These are phyloP conservation scores for Tetracladium marchalianum DNA, from an alignment of 495 filamentous ascomycete genomes.

Conservation along the genomic window DNA sequence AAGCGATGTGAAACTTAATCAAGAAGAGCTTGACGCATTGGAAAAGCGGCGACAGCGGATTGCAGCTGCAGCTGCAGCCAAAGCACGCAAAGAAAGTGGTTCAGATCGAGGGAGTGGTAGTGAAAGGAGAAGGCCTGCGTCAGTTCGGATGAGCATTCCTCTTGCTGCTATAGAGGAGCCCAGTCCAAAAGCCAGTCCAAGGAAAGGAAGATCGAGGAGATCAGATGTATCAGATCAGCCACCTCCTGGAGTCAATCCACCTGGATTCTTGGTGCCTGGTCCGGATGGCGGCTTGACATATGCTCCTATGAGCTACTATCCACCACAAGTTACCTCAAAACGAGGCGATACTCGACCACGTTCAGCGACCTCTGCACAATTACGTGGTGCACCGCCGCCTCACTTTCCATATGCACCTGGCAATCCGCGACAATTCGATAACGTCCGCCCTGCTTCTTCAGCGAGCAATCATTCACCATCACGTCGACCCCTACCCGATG, in stretches of 20 bases:
- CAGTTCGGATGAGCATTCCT: conserved; percentile 13
- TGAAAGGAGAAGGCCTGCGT: conserved; percentile 13
- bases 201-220: conserved; percentile 14
- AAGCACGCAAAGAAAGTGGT: conserved; percentile 11
- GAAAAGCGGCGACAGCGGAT: conserved; percentile 52
- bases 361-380: conserved; percentile 17
- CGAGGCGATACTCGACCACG: conserved; percentile 18
- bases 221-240: conserved; percentile 5
- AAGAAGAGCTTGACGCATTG: conserved; percentile 65
- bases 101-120: conserved; percentile 17
- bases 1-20: conserved; percentile 63
- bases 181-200: conserved; percentile 21
- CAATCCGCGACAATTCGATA: conserved; percentile 14
- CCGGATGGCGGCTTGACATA: conserved; percentile 17
- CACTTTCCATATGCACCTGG: conserved; percentile 3
- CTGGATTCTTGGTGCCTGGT: conserved; percentile 21
- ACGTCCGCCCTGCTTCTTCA: conserved; percentile 16
- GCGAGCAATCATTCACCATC: conserved; percentile 13
- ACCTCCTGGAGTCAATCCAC: conserved; percentile 6
- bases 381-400: conserved; percentile 1
- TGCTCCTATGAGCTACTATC: conserved; percentile 14
- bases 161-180: conserved; percentile 10
- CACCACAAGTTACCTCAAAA: conserved; percentile 18
- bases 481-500: conserved; percentile 17
- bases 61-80: conserved; percentile 31